Evolutionary conservation across 208 protist genomes (phyloP).

Genomic region (Trichomonas vaginalis): DNA sequence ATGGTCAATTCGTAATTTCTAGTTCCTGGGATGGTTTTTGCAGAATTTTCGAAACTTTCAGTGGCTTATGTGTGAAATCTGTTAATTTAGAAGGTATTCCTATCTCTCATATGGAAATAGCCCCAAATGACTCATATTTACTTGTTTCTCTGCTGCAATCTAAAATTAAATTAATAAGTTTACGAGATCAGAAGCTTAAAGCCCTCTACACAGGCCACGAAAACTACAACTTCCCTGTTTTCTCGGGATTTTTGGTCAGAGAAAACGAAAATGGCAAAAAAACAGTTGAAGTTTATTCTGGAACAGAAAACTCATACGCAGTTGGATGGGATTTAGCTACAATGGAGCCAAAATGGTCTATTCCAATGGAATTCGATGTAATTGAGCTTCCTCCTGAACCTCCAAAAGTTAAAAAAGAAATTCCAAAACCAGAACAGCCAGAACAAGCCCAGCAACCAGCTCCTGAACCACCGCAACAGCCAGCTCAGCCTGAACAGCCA

Average conservation of each 20-base stretch:
- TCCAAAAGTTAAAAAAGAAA: not conserved
- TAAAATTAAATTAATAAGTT: constrained; percentile 1
- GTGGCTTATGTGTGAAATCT: not conserved
- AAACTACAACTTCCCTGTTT: not conserved
- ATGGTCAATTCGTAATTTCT: not conserved
- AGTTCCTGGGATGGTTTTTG: constrained; percentile 9
- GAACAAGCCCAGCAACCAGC: not conserved
- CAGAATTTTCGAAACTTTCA: not conserved
- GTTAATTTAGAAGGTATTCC: not conserved
- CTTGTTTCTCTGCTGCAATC: not conserved
- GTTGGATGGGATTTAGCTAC: not conserved
- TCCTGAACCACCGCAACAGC: not conserved
- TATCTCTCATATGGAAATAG: not conserved
- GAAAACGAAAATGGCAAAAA: not conserved
- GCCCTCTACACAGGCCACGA: not conserved
- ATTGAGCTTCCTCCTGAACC: not conserved
- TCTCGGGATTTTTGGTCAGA: not conserved
- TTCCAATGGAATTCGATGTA: not conserved
- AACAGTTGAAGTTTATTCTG: not conserved
- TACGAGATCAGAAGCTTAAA: not conserved
- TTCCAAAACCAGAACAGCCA: not conserved
- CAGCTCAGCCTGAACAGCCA: not conserved
- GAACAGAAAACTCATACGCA: not conserved
- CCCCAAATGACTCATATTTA: not conserved
- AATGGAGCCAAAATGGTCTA: not conserved